A percentile compares a stretch with the other conserved stretches of the same genome.
Conservation (phyloP, 2,329 filamentous ascomycete species). For the Ophiostoma triangulosporum region DNA sequence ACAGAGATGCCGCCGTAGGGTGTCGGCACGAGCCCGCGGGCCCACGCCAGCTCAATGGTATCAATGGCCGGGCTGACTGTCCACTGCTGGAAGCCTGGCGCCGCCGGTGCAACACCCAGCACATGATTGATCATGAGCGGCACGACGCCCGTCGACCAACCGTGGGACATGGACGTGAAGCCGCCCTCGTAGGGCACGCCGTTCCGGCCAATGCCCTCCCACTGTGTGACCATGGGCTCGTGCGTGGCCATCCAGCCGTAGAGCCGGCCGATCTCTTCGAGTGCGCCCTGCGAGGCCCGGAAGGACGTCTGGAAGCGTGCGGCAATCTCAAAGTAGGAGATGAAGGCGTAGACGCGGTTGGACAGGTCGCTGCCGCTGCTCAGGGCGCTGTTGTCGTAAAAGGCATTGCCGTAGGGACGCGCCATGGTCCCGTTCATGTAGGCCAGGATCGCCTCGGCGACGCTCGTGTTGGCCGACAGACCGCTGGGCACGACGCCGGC, state of each 20-base stretch:
- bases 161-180: conserved; percentile 36
- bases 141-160: conserved; percentile 37
- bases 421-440: conserved; percentile 26
- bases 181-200: conserved; percentile 30
- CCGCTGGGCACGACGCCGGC: conserved; percentile 19
- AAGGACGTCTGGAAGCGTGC: conserved; percentile 27
- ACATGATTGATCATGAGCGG: conserved; percentile 32
- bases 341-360: conserved; percentile 36
- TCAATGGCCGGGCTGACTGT: conserved; percentile 24
- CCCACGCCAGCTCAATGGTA: conserved; percentile 26
- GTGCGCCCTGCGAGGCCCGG: conserved; percentile 9
- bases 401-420: conserved; percentile 34
- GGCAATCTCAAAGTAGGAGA: conserved; percentile 39
- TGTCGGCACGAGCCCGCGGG: conserved; percentile 29
- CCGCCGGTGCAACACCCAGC: conserved; percentile 30
- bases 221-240: conserved; percentile 34
- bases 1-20: conserved; percentile 26
- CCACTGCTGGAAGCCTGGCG: conserved; percentile 30
- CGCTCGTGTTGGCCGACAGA: conserved; percentile 16
- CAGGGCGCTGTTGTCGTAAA: conserved; percentile 33
- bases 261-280: conserved; percentile 32
- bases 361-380: conserved; percentile 22
- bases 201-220: conserved; percentile 34
- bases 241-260: conserved; percentile 36
- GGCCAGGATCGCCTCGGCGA: conserved; percentile 23